Percentiles rank a stretch among this genome's conserved stretches.
These are phyloP conservation scores for Barbarea vulgaris DNA, from an alignment of 345 rosid genomes.

Conservation along the genomic window DNA sequence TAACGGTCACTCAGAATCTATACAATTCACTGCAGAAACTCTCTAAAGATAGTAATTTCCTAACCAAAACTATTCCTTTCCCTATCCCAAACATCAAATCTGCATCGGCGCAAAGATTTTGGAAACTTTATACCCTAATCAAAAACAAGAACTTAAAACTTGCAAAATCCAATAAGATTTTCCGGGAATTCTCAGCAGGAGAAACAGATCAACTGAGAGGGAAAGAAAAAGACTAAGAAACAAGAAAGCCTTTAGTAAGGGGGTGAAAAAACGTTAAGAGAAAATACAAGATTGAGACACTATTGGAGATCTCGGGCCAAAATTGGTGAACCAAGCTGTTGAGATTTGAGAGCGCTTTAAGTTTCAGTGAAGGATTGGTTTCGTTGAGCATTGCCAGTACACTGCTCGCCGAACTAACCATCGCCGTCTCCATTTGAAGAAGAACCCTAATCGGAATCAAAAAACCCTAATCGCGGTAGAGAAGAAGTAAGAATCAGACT, in stretches of 20 bases:
- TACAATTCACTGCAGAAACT: neutral
- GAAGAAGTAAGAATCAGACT: constrained; percentile 1
- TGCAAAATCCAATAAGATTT: constrained; percentile 20
- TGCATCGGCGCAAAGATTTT: neutral
- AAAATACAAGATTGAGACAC: constrained; percentile 81
- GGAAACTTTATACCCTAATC: neutral
- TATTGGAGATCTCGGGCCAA: constrained; percentile 99
- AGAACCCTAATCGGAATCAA: neutral
- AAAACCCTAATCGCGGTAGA: neutral
- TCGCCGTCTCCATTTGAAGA: constrained; percentile 51
- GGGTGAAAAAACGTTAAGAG: neutral
- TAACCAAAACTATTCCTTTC: neutral
- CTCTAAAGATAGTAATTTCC: neutral
- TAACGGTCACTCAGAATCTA: constrained; percentile 2
- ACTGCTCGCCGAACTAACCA: constrained; percentile 85
- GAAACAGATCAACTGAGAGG: constrained; percentile 23
- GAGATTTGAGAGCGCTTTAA: constrained; percentile 85
- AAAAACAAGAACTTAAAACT: neutral
- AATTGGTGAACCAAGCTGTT: constrained; percentile 79
- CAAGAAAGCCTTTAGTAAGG: neutral
- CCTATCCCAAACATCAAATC: constrained; percentile 14
- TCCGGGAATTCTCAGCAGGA: neutral
- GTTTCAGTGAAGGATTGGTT: constrained; percentile 73
- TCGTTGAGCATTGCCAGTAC: constrained; percentile 97
- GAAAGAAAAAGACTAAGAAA: neutral